Base-by-base conservation (phyloP, 164 flowering plant genomes). In the Brasenia schreberi region DNA sequence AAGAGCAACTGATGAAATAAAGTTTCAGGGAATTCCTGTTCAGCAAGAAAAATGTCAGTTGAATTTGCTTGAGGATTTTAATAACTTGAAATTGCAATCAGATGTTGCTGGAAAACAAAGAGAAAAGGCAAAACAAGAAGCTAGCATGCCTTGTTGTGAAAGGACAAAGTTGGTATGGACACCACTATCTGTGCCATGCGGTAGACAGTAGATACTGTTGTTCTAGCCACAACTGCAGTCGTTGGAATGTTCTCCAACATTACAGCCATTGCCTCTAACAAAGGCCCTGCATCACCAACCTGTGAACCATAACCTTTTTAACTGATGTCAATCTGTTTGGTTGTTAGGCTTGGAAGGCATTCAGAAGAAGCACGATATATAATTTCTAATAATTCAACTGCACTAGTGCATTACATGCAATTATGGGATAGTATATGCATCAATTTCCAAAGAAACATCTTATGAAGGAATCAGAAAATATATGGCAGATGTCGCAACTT, bases 201-300 rank as follows among this genome's bases (percentile, higher is more conserved):
- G 72, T 82, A 92, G 68, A 95, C 92, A 76, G 94, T 85, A 74
- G 84, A 69, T 43, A 88, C 73, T 61, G 96, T 88, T 7, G 87
- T 80, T 76, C 96, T 82, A 62, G 92, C 89, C 43, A 83, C 73
- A 33, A 80, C 82, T 3, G 84, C 76, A 73, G 80, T 44, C 66
- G 73, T 73, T 64, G 97, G 80, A 69, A 88, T 82, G 64, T 86
- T 92, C 83, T 95, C 99, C 78, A 95, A 71, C 90, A 86, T 87
- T 64, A 74, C 85, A 71, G 99, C 89, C 97, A 92, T 92, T 67
- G 79, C 74, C 65, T 92, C 96, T 70, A 92, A 92, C 68, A 95
- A 79, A 45, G 90, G 95, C 45, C 97, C 92, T 43, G 92, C 92
- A 76, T 95, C 97, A 78, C 97, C 99, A 71, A 92, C 92, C 99